Percentiles rank a stretch among this genome's conserved stretches.
These are phyloP conservation scores for Blastobotrys arbuscula DNA, from an alignment of 1,139 yeast genomes.

Conservation along the genomic window DNA sequence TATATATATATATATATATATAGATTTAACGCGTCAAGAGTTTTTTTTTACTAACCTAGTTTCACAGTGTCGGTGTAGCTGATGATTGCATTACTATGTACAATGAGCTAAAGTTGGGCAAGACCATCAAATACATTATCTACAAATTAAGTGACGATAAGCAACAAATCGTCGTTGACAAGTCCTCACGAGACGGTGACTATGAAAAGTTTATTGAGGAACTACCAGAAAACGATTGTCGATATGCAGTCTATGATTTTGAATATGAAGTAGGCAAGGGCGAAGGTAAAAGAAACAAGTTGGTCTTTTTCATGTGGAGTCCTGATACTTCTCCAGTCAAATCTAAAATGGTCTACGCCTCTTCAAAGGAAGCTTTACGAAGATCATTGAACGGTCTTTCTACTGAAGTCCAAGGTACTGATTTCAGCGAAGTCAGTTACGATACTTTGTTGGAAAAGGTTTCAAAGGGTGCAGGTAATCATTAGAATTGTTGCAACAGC, in stretches of 20 bases:
- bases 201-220: constrained; percentile 82
- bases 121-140: constrained; percentile 77
- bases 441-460: constrained; percentile 90
- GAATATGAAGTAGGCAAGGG: constrained; percentile 86
- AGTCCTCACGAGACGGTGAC: constrained; percentile 65
- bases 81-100: constrained; percentile 91
- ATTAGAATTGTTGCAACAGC: too few relatives aligned
- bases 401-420: constrained; percentile 95
- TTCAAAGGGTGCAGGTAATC: constrained; percentile 71
- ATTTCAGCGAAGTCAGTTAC: constrained; percentile 91
- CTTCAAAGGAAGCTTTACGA: constrained; percentile 96
- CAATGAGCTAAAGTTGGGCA: constrained; percentile 94
- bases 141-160: constrained; percentile 75
- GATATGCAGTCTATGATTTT: constrained; percentile 94
- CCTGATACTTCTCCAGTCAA: constrained; percentile 94
- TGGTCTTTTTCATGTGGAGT: constrained; percentile 92
- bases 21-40: too few relatives aligned
- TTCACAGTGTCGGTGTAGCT: constrained; percentile 67
- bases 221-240: constrained; percentile 93
- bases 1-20: too few relatives aligned
- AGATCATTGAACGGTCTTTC: constrained; percentile 94
- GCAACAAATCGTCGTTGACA: constrained; percentile 86
- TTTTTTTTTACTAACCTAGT: too few relatives aligned
- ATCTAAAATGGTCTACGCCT: constrained; percentile 95
- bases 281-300: constrained; percentile 93